phyloP scores from a whole-genome alignment of 2,329 filamentous ascomycete genomes.

The Microthyrium microscopicum region DNA sequence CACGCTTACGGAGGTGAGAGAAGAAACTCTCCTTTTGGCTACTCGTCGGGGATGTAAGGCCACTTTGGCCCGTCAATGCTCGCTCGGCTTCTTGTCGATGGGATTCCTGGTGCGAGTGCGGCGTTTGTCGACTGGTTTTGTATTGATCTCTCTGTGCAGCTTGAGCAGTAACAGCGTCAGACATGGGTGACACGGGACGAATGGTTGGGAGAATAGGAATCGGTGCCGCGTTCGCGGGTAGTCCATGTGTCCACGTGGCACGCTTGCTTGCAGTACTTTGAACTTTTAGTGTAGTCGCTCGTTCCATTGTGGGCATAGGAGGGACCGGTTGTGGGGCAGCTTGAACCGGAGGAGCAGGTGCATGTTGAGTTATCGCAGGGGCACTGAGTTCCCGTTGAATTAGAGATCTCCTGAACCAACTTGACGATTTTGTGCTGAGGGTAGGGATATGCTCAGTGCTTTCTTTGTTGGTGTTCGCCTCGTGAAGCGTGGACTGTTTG shows the following conservation, averaged over 20 bases:
- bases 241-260: constrained; percentile 81
- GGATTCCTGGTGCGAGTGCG: constrained; percentile 72
- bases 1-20: constrained; percentile 86
- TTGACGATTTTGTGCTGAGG: constrained; percentile 60
- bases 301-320: background rate
- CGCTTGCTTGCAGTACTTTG: constrained; percentile 56
- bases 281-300: constrained; percentile 26
- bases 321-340: constrained; percentile 27
- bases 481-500: constrained; percentile 72
- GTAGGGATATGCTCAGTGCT: constrained; percentile 37
- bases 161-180: constrained; percentile 68
- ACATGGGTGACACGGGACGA: constrained; percentile 87
- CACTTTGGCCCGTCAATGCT: constrained; percentile 67
- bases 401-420: constrained; percentile 92
- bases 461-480: constrained; percentile 47
- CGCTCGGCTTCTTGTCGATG: constrained; percentile 85
- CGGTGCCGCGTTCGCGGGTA: constrained; percentile 57
- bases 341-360: constrained; percentile 21
- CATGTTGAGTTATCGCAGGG: constrained; percentile 38
- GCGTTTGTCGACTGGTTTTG: constrained; percentile 91
- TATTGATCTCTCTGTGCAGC: constrained; percentile 54
- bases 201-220: constrained; percentile 96
- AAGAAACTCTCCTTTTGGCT: constrained; percentile 94
- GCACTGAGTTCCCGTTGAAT: constrained; percentile 61
- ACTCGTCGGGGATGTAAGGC: constrained; percentile 57